Conservation (phyloP, 2,329 filamentous ascomycete genomes). For the Aspergillus sp. region DNA sequence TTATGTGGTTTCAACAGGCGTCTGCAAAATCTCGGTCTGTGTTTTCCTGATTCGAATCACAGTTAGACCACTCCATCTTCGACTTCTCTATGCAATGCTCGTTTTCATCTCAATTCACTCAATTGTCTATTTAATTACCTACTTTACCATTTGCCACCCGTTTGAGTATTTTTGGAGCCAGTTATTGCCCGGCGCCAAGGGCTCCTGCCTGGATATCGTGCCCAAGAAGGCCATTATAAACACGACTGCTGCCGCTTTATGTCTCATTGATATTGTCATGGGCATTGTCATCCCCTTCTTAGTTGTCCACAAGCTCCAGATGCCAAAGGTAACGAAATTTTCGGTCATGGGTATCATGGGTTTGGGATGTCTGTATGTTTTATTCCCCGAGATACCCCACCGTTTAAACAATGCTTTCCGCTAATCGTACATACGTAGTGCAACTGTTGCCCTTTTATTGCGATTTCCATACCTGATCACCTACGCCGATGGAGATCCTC, state of each 20-base stretch:
- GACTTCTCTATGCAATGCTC: slow-evolving; percentile 9
- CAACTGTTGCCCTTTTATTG: slow-evolving; percentile 48
- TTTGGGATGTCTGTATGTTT: slow-evolving; percentile 47
- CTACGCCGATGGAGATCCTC: no score
- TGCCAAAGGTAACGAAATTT: slow-evolving; percentile 53
- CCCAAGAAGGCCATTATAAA: background rate
- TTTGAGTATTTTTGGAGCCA: background rate
- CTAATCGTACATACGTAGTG: slow-evolving; percentile 23
- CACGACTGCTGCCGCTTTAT: background rate
- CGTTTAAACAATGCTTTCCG: background rate
- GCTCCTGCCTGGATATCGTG: no score
- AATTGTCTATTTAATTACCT: background rate
- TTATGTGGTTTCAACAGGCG: slow-evolving; percentile 49
- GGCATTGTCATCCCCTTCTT: slow-evolving; percentile 51
- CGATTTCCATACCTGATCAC: slow-evolving; percentile 46
- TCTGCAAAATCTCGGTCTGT: slow-evolving; percentile 53
- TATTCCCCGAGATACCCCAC: background rate
- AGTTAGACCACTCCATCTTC: slow-evolving; percentile 46
- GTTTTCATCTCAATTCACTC: background rate
- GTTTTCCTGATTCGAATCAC: slow-evolving; percentile 55
- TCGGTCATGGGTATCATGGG: slow-evolving; percentile 26
- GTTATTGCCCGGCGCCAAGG: background rate
- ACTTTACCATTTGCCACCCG: background rate
- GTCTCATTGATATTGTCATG: background rate
- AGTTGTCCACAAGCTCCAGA: slow-evolving; percentile 57